Base-by-base conservation (phyloP, 2,329 filamentous ascomycete species). In the Aspergillus thermomutatus region DNA sequence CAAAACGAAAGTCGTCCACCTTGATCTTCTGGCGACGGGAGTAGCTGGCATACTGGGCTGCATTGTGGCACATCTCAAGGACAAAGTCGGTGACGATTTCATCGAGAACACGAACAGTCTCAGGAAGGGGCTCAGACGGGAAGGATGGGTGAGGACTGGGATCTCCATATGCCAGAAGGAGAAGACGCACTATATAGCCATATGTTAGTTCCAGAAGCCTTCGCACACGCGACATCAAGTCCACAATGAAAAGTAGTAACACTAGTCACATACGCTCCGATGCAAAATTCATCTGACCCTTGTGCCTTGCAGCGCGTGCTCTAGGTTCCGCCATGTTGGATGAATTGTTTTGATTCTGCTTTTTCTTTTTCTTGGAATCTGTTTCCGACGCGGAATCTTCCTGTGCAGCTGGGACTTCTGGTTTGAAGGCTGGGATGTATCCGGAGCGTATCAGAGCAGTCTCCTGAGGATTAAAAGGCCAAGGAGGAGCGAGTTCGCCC, bases 41-140 rank as follows among this genome's bases (percentile, higher is more conserved):
- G 75, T 96, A 91, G 72, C 90, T 87, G 0, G 94, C 94, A 53
- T 88, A 87, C 47, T 90, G 86, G 4, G 92, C 91, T 3, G 94
- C 93, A 70, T 91, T 88, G 78, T 96, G 94, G 76, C 90, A 93
- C 54, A 94, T 87, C 73, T 94, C 91, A 72, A 96, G 91, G 72
- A 97, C 91, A 80, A 96, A 97, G 79, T 97, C 94, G 60, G 92
- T 96, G 59, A 96, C 86, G 66, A 97, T 93, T 77, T 97, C 92
- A 80, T 97, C 94, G 51, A 97, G 87, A 52, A 93, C 85, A 60
- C 89, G 87, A 58, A 96, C 83, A 9, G 92, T 97, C 71, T 92
- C 86, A 19, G 90, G 87, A 26, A 97, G 87, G 0, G 92, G 90
- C 54, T 88, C 82, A 57, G 83, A 81, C 55, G 88, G 85, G 75